A percentile compares a stretch with the other conserved stretches of the same genome.
Evolutionary conservation across 2,329 filamentous ascomycete genomes (phyloP).

Genomic region (Nemania sp.): DNA sequence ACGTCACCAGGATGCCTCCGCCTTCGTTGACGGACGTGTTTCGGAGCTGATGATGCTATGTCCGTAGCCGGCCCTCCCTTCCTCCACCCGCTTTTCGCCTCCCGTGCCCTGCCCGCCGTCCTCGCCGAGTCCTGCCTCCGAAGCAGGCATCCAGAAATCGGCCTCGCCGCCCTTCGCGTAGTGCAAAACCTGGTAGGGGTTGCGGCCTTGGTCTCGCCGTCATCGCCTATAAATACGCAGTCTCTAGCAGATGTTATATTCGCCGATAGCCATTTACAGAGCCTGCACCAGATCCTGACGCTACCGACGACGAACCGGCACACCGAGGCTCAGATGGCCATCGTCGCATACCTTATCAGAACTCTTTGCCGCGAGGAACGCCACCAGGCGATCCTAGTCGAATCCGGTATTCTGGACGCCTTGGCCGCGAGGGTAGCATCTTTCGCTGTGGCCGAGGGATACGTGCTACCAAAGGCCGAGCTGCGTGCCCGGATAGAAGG

Average conservation of each 20-base stretch:
- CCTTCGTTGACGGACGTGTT: slow-evolving; percentile 11
- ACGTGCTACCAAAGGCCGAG: slow-evolving; percentile 69
- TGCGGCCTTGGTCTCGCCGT: slow-evolving; percentile 58
- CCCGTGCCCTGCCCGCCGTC: slow-evolving; percentile 69
- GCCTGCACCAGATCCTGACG: slow-evolving; percentile 68
- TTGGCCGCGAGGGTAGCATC: slow-evolving; percentile 74
- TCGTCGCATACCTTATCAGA: slow-evolving; percentile 61
- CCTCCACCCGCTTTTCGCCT: slow-evolving; percentile 72
- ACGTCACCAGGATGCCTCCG: slow-evolving; percentile 36
- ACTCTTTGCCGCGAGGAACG: slow-evolving; percentile 68
- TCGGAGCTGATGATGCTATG: slow-evolving; percentile 23
- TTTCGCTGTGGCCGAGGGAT: slow-evolving; percentile 69
- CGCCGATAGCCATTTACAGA: slow-evolving; percentile 61
- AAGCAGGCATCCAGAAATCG: slow-evolving; percentile 67
- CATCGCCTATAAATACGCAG: slow-evolving; percentile 52
- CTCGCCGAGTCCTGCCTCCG: slow-evolving; percentile 70
- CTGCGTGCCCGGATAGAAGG: slow-evolving; percentile 58
- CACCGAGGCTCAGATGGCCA: slow-evolving; percentile 64
- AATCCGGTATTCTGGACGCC: slow-evolving; percentile 75
- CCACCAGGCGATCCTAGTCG: slow-evolving; percentile 73
- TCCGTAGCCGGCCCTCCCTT: slow-evolving; percentile 76
- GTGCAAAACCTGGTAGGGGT: slow-evolving; percentile 74
- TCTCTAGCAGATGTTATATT: slow-evolving; percentile 70
- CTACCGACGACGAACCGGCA: slow-evolving; percentile 57
- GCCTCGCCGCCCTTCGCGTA: slow-evolving; percentile 74